These are phyloP conservation scores for Chlorella vulgaris DNA, from an alignment of 139 green algal species.

Conservation along the genomic window DNA sequence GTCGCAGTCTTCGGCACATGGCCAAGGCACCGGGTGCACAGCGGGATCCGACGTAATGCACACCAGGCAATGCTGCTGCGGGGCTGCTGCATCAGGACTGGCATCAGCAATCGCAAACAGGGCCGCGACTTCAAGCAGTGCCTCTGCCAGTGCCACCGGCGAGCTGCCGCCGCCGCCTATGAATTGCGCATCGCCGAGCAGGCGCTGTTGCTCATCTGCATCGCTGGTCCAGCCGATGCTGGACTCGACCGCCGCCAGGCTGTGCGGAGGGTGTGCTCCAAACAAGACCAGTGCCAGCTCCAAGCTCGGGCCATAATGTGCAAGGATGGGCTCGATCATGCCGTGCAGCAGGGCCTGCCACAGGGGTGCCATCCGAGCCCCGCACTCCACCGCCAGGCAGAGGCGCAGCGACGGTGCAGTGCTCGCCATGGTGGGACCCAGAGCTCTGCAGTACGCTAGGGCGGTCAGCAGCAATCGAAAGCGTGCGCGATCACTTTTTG, in stretches of 20 bases:
- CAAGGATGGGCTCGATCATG: conserved; percentile 10
- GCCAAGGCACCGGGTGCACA: conserved; percentile 5
- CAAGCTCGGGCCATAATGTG: not conserved
- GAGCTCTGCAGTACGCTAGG: too few species aligned
- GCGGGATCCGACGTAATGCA: conserved; percentile 6
- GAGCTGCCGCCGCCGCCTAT: not conserved
- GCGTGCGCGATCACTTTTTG: too few species aligned
- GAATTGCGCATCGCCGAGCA: not conserved
- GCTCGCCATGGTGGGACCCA: too few species aligned
- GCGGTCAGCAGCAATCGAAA: too few species aligned
- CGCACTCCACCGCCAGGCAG: conserved; percentile 16
- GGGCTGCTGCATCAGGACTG: too few species aligned
- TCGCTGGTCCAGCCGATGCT: not conserved
- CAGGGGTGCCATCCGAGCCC: not conserved
- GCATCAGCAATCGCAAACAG: conserved; percentile 10
- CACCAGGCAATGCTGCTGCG: conserved; percentile 27
- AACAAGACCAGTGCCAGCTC: conserved; percentile 21
- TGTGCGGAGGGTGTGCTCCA: conserved; percentile 4
- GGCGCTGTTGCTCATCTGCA: not conserved
- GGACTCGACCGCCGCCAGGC: not conserved
- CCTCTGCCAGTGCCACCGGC: conserved; percentile 18
- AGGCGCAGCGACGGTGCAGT: conserved; percentile 7
- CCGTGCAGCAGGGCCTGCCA: not conserved
- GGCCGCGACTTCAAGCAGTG: not conserved
- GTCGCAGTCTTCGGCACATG: conserved; percentile 1